These are phyloP conservation scores for Salix arbutifolia DNA, from an alignment of 345 rosid genomes.

Conservation along the genomic window DNA sequence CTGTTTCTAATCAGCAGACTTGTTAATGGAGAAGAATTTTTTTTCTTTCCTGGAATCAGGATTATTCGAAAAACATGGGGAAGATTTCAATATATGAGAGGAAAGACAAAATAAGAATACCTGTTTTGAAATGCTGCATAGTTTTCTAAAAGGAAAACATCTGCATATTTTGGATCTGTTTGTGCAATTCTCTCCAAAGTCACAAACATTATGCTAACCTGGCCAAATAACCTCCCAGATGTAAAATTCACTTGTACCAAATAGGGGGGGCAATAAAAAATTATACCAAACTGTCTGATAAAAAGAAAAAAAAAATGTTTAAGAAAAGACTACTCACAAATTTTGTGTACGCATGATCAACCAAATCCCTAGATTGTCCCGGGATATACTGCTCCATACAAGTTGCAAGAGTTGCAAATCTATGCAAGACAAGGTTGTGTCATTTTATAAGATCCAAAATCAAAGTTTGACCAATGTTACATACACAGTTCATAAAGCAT, in stretches of 20 bases:
- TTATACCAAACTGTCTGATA: neutral
- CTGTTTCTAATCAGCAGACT: slow-evolving; percentile 26
- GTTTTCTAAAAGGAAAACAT: slow-evolving; percentile 86
- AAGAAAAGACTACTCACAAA: slow-evolving; percentile 56
- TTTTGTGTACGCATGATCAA: slow-evolving; percentile 96
- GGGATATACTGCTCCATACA: slow-evolving; percentile 99
- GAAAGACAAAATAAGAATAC: slow-evolving; percentile 24
- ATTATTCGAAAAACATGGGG: neutral
- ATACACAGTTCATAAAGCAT: slow-evolving; percentile 1
- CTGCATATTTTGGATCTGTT: slow-evolving; percentile 88
- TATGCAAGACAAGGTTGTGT: slow-evolving; percentile 19
- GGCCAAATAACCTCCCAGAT: slow-evolving; percentile 34
- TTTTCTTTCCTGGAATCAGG: neutral
- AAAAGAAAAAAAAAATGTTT: neutral
- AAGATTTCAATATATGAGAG: neutral
- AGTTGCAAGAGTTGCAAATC: slow-evolving; percentile 97
- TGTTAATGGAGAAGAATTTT: neutral
- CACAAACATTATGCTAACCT: slow-evolving; percentile 95
- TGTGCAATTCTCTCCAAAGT: slow-evolving; percentile 92
- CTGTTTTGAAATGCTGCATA: slow-evolving; percentile 99
- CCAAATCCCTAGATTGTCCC: slow-evolving; percentile 95
- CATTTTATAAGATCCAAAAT: slow-evolving; percentile 1
- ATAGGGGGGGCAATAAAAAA: neutral
- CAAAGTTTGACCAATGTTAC: neutral
- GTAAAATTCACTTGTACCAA: neutral